Base-by-base conservation (phyloP, 306 rosid genomes). In the Clitoria ternatea region DNA sequence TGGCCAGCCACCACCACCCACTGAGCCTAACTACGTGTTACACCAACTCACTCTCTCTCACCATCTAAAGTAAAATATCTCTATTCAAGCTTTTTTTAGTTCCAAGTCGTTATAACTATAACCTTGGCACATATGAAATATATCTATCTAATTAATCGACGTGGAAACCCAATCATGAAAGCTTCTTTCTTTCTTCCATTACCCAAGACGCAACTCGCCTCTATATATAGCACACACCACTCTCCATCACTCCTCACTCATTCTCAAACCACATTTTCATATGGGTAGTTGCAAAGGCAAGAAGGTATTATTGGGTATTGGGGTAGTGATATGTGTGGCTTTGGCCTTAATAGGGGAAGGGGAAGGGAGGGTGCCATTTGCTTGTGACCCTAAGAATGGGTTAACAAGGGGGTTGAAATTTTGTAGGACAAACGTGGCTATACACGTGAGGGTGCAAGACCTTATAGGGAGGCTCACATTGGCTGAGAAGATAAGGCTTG, bases 381-480 rank as follows among this genome's bases (percentile, higher is more conserved):
- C 99, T 23, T 94, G 99, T 18, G 90, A 91, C 92, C 96, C 92
- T 0, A 29, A 57, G 6, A 87, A 85, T 40, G 89, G 77, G 10
- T 7, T 72, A 11, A 94, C 96, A 2, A 79, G 82, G 62, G 73
- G 81, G 22, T 68, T 84, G 24, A 83, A 13, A 72, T 93, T 93
- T 64, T 93, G 98, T 13, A 48, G 19, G 24, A 39, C 42, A 2
- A 20, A 45, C 50, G 42, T 75, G 65, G 87, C 94, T 0, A 36
- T 81, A 3, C 88, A 84, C 20, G 85, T 67, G 7, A 73, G 98
- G 42, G 98, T 84, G 11, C 69, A 61, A 40, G 98, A 93, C 80
- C 80, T 93, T 35, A 88, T 93, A 15, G 89, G 84, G 18, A 77
- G 98, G 66, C 81, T 90, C 62, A 85, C 96, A 71, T 76, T 90